Conservation (phyloP, 106 monocot species). For the Dendrobium officinale region DNA sequence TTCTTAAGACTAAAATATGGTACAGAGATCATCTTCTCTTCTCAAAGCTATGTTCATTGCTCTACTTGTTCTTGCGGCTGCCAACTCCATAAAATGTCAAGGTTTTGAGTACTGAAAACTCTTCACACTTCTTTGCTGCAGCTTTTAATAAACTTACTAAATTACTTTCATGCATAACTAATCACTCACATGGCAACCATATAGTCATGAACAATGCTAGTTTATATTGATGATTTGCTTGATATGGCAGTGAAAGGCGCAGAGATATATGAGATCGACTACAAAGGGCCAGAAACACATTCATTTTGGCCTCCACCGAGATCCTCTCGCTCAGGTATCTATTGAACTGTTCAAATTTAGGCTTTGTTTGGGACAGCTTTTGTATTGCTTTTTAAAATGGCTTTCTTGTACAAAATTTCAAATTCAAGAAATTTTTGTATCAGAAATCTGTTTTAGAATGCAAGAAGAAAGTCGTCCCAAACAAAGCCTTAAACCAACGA, state of each 20-base stretch:
- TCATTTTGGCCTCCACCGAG: neutral
- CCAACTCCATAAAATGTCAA: neutral
- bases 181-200: neutral
- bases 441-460: too few relatives aligned
- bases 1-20: neutral
- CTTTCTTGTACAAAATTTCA: too few relatives aligned
- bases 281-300: conserved; percentile 1
- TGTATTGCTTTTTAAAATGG: too few relatives aligned
- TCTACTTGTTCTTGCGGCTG: neutral
- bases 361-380: too few relatives aligned
- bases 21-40: neutral
- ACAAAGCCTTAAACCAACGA: neutral
- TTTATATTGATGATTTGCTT: neutral
- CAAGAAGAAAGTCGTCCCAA: too few relatives aligned
- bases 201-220: neutral
- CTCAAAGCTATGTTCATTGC: neutral
- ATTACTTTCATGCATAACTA: neutral
- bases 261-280: neutral
- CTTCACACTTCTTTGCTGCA: neutral
- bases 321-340: neutral
- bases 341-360: neutral
- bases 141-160: neutral
- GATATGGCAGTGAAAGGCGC: neutral
- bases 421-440: too few relatives aligned
- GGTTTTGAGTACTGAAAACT: neutral